Evolutionary conservation across 257 asterid species (phyloP).

Genomic region (Salvia splendens): DNA sequence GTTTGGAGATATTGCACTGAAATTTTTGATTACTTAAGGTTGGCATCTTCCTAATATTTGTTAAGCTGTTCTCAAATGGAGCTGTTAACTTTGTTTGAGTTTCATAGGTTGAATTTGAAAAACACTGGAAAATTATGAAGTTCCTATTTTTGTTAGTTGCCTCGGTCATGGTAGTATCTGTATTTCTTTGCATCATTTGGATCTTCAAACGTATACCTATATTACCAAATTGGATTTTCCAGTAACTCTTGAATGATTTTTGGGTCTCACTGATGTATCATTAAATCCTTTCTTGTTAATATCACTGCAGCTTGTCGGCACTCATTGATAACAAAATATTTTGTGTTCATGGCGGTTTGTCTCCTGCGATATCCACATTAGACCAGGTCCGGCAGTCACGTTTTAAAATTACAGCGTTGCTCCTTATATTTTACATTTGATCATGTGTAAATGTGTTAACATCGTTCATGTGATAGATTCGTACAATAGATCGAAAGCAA

Average conservation of each 20-base stretch:
- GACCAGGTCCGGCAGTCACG: conserved; percentile 69
- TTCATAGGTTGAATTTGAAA: conserved; percentile 18
- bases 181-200: too few species aligned
- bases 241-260: conserved; percentile 9
- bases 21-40: conserved; percentile 93
- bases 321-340: conserved; percentile 92
- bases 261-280: conserved; percentile 24
- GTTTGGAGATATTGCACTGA: conserved; percentile 99
- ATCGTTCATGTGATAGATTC: conserved; percentile 53
- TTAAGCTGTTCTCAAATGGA: conserved; percentile 21
- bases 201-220: too few species aligned
- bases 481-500: conserved; percentile 91
- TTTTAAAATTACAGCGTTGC: neutral
- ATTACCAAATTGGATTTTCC: neutral
- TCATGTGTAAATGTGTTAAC: conserved; percentile 26
- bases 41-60: conserved; percentile 33
- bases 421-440: neutral
- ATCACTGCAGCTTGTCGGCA: conserved; percentile 78
- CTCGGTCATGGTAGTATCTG: too few species aligned
- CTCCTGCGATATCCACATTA: conserved; percentile 84
- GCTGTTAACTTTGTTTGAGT: conserved; percentile 5
- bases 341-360: conserved; percentile 95
- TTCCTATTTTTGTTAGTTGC: too few species aligned
- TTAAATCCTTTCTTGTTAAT: conserved; percentile 21
- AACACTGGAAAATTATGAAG: neutral